Percentiles rank a stretch among this genome's conserved stretches.
Conservation (phyloP, 1,284 basidiomycete genomes). For the Cutaneotrichosporon sp. region DNA sequence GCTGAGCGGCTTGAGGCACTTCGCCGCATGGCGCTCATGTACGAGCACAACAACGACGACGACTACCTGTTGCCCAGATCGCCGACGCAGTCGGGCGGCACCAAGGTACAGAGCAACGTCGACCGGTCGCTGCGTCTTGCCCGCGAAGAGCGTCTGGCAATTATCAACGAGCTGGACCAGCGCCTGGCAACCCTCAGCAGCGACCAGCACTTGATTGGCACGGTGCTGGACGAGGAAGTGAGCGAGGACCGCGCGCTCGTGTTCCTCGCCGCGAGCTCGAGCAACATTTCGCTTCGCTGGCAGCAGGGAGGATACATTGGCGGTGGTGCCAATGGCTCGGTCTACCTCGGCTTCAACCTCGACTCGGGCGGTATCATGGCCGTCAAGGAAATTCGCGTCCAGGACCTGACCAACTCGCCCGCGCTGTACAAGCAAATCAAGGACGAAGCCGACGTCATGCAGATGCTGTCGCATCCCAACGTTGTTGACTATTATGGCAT, state of each 20-base stretch:
- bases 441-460: slow-evolving; percentile 97
- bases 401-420: slow-evolving; percentile 78
- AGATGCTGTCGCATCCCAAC: slow-evolving; percentile 95
- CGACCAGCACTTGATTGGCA: slow-evolving; percentile 72
- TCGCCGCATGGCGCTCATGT: slow-evolving; percentile 58
- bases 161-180: slow-evolving; percentile 61
- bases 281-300: slow-evolving; percentile 95
- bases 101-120: slow-evolving; percentile 19
- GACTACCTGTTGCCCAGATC: slow-evolving; percentile 42
- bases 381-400: slow-evolving; percentile 98
- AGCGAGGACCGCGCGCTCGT: slow-evolving; percentile 85
- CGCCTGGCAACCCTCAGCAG: slow-evolving; percentile 57
- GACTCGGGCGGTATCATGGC: slow-evolving; percentile 97
- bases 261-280: slow-evolving; percentile 84
- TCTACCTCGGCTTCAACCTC: slow-evolving; percentile 96
- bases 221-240: slow-evolving; percentile 84
- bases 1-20: slow-evolving; percentile 75
- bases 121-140: slow-evolving; percentile 64
- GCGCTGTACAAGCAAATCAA: slow-evolving; percentile 88
- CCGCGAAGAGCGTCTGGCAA: slow-evolving; percentile 62
- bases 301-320: slow-evolving; percentile 98
- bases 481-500: slow-evolving; percentile 99
- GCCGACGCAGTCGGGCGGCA: slow-evolving; percentile 28
- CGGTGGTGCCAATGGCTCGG: slow-evolving; percentile 92
- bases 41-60: slow-evolving; percentile 52